Evolutionary conservation across 192 early-diverging fungal species (phyloP).

Genomic region (Coemansia sp.): DNA sequence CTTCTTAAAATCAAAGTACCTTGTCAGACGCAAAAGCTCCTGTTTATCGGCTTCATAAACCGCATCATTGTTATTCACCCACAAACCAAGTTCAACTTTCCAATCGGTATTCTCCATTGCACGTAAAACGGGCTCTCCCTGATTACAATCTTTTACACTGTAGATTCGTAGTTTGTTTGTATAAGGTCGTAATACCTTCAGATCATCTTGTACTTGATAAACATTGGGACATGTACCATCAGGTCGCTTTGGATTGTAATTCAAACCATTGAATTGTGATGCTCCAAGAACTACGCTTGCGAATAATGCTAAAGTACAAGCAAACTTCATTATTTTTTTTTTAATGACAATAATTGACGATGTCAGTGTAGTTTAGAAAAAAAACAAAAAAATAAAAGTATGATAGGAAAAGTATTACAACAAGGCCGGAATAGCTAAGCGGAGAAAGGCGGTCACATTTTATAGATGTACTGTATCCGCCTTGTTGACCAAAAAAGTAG

Average conservation of each 20-base stretch:
- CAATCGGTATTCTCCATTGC: slow-evolving; percentile 61
- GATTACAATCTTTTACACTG: slow-evolving; percentile 61
- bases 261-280: slow-evolving; percentile 56
- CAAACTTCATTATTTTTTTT: slow-evolving; percentile 8
- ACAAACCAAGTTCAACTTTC: slow-evolving; percentile 59
- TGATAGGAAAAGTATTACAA: neutral
- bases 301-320: slow-evolving; percentile 8
- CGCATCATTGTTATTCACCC: slow-evolving; percentile 57
- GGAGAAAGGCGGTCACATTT: neutral
- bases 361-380: neutral
- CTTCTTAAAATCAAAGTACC: slow-evolving; percentile 35
- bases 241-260: slow-evolving; percentile 59
- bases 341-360: neutral
- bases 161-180: slow-evolving; percentile 60
- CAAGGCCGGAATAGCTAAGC: neutral
- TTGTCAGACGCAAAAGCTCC: slow-evolving; percentile 28
- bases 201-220: slow-evolving; percentile 58
- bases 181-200: slow-evolving; percentile 56
- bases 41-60: slow-evolving; percentile 37
- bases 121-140: slow-evolving; percentile 57
- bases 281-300: slow-evolving; percentile 15
- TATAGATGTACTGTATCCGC: neutral
- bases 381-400: neutral
- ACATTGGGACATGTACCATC: slow-evolving; percentile 58
- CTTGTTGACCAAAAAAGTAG: neutral